Evolutionary conservation across 208 protist genomes (phyloP).

Genomic region (Leishmania arabica): DNA sequence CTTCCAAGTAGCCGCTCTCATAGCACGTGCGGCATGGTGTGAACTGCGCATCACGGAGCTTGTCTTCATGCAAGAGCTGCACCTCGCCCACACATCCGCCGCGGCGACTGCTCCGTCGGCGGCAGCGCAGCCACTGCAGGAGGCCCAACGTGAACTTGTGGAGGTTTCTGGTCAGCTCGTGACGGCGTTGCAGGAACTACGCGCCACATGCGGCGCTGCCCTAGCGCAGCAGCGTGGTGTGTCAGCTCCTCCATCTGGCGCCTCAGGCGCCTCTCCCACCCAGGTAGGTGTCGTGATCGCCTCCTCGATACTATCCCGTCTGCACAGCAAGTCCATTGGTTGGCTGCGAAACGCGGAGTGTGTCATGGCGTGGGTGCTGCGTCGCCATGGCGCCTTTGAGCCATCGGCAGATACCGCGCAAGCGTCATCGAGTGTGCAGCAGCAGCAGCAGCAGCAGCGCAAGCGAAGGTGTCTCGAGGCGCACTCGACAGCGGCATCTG

Average conservation of each 20-base stretch:
- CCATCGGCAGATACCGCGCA: not conserved
- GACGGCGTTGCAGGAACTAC: constrained; percentile 28
- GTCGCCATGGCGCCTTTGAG: constrained; percentile 21
- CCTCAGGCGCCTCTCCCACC: not conserved
- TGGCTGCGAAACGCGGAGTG: constrained; percentile 40
- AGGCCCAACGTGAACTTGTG: constrained; percentile 12
- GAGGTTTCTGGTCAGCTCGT: constrained; percentile 21
- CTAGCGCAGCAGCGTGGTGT: not conserved
- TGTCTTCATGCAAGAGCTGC: constrained; percentile 26
- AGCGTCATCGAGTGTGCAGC: constrained; percentile 3
- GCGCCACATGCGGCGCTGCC: constrained; percentile 1
- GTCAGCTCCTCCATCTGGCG: not conserved
- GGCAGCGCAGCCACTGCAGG: not conserved
- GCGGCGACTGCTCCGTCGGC: not conserved
- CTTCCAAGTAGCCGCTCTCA: constrained; percentile 15
- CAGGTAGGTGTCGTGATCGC: not conserved
- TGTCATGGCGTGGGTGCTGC: constrained; percentile 35
- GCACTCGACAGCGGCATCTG: not conserved
- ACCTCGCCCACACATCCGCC: constrained; percentile 2
- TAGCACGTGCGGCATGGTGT: constrained; percentile 31
- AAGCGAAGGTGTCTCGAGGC: constrained; percentile 30
- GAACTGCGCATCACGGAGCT: constrained; percentile 29
- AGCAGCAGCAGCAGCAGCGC: constrained; percentile 25
- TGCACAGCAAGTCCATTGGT: constrained; percentile 10
- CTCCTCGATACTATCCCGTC: constrained; percentile 12